Evolutionary conservation across 2,329 filamentous ascomycete species (phyloP), one percentile per base, ranked within the genome.

Genomic region (Aspergillus flavus): DNA sequence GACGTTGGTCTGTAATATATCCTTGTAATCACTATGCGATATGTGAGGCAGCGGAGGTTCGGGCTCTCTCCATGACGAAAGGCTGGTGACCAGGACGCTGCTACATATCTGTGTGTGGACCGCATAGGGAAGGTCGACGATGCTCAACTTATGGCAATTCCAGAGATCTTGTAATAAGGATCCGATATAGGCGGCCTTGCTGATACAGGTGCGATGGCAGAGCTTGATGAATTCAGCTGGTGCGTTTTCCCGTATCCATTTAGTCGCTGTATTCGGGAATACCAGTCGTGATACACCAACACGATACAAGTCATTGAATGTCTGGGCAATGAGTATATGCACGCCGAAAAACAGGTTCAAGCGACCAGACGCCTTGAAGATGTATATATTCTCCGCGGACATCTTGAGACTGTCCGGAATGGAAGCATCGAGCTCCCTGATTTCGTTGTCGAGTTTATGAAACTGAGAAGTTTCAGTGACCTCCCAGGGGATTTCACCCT

Each of bases 401-500:
- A 46, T 46, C 7, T 23, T 23, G 43, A 46, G 14, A 6, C 11
- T 46, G 43, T 46, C 43, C n/a, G 43, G 43, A 10, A 46, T 46
- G 43, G 43, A 46, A 23, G 43, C 43, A 2, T 46, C 43, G 6
- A 46, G 43, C 43, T 46, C 43, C 21, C 21, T 46, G n/a, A 46
- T 46, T 6, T 46, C 43, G 14, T 5, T 11, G n/a, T 46, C 43
- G n/a, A 46, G 43, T 10, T 46, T 46, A 23, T 46, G 43, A 2
- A 46, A 46, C 43, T 23, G 43, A 11, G 43, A 21, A 6, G 4
- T 46, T 23, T 46, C 43, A 0, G 41, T 50, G n/a, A 36, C 46
- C 45, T 59, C 46, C 58, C 58, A 59, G 32, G 58, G 58, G 10
- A 59, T 30, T 28, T 59, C 58, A 6, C 58, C 58, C 32, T 53